Evolutionary conservation across 2,329 filamentous ascomycete species (phyloP), one percentile per base, ranked within the genome.

Genomic region (Talaromyces piceae): DNA sequence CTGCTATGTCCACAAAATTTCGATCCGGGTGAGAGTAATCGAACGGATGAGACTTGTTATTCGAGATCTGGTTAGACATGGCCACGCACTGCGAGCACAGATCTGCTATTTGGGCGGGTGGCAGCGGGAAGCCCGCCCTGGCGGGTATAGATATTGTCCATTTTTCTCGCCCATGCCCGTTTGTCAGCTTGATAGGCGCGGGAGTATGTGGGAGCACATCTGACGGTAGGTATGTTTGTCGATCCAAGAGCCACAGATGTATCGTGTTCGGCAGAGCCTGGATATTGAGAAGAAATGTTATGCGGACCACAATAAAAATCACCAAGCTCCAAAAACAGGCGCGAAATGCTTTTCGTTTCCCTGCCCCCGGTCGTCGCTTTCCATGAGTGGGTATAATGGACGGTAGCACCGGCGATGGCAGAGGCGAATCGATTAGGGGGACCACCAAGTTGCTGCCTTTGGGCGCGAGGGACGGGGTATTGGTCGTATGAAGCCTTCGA

Each of bases 81-180:
- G 87, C 80, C 54, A 76, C 77, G 46, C 84, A 86, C 58, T 85
- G 81, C 25, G 71, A 73, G 63, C 84, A 87, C 53, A 94, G 84
- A 39, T 84, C 79, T 12, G 75, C 68, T 62, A 93, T 93, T 55
- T 88, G 79, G 8, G 77, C 68, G 18, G 80, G 77, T 0, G 75
- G 68, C 2, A 93, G 67, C 1, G 88, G 88, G 54, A 91, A 91
- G 3, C 75, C 72, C 43, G 77, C 73, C 52, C 76, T 77, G 5
- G 77, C 73, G 1, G 88, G 88, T 31, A 95, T 90, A 1, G 82
- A 89, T 9, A 94, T 79, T 0, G 88, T 93, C 89, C 89, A 94
- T 64, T 80, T 84, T 9, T 82, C 74, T 47, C 76, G 78, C 3
- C 85, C 86, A 41, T 75, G 73, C 23, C 20, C 20, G 39, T 43